Percentiles rank a stretch among this genome's conserved stretches.
phyloP scores from a whole-genome alignment of 805 yeast genomes.

The Kluyveromyces starmeri region DNA sequence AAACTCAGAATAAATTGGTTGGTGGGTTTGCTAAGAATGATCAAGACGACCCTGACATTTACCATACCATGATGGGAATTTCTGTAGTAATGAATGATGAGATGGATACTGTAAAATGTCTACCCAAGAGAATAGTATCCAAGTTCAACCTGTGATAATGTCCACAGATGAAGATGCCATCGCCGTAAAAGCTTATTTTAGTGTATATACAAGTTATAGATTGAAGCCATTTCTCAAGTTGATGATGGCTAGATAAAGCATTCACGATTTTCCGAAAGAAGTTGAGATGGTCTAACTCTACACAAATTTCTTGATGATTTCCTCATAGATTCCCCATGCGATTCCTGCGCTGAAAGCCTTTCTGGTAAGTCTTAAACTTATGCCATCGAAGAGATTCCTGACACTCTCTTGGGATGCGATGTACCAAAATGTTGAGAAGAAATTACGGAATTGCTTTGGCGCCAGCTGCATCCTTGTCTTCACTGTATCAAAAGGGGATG shows the following conservation, averaged over 20 bases:
- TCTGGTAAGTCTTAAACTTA: constrained; percentile 69
- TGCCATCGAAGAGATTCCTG: constrained; percentile 67
- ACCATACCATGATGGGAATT: constrained; percentile 56
- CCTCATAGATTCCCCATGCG: constrained; percentile 96
- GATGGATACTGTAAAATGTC: constrained; percentile 24
- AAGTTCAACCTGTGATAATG: not conserved
- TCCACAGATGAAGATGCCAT: no score
- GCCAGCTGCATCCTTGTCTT: constrained; percentile 84
- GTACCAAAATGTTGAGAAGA: constrained; percentile 31
- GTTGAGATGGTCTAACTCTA: constrained; percentile 3
- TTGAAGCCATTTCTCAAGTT: no score
- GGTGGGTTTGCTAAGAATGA: constrained; percentile 78
- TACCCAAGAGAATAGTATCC: constrained; percentile 13
- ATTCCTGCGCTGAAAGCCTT: constrained; percentile 91
- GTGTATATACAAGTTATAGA: no score
- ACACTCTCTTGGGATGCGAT: constrained; percentile 41
- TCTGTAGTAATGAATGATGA: constrained; percentile 37
- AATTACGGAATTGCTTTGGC: constrained; percentile 38
- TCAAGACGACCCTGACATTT: constrained; percentile 58
- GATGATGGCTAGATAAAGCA: not conserved
- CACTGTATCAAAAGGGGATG: constrained; percentile 92
- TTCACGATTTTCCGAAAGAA: not conserved
- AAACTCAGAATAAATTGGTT: constrained; percentile 50
- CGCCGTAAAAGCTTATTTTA: no score
- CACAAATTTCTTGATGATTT: constrained; percentile 43